Percentiles rank a stretch among this genome's conserved stretches.
Evolutionary conservation across 2,329 filamentous ascomycete genomes (phyloP).

Genomic region (Aspergillus oerlinghausenensis): DNA sequence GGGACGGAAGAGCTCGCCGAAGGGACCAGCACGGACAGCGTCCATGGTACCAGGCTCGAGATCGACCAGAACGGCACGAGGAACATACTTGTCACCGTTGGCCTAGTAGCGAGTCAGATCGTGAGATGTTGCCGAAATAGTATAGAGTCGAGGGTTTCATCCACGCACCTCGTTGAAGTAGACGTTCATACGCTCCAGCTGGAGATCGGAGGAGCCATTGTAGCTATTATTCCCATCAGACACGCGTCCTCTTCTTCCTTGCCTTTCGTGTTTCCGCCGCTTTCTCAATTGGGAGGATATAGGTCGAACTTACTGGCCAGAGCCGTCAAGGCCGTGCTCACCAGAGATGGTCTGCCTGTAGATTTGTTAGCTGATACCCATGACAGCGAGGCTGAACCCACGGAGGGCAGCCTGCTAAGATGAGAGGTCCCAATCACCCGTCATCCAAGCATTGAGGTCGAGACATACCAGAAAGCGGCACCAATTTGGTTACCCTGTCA

Average conservation of each 20-base stretch:
- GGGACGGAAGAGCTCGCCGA: slow-evolving; percentile 98
- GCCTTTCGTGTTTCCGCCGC: not conserved
- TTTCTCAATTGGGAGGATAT: not conserved
- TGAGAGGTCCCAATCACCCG: not conserved
- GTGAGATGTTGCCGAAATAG: not conserved
- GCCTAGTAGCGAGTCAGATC: slow-evolving; percentile 34
- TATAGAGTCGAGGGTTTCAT: not conserved
- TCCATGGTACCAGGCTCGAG: slow-evolving; percentile 99
- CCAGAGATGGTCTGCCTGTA: slow-evolving; percentile 71
- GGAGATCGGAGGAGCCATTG: slow-evolving; percentile 96
- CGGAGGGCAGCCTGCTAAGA: not conserved
- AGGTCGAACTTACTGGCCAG: slow-evolving; percentile 71
- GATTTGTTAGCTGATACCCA: slow-evolving; percentile 34
- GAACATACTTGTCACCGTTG: slow-evolving; percentile 97
- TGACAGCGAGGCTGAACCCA: not conserved
- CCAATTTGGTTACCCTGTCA: slow-evolving; percentile 97
- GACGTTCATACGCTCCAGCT: slow-evolving; percentile 99
- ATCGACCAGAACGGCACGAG: slow-evolving; percentile 98
- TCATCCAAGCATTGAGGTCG: not conserved
- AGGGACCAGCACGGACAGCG: slow-evolving; percentile 94
- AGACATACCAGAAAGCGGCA: slow-evolving; percentile 89
- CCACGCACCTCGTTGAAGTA: slow-evolving; percentile 84
- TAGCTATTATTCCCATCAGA: slow-evolving; percentile 55
- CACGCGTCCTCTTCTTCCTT: not conserved
- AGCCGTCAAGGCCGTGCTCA: slow-evolving; percentile 93